Evolutionary conservation across 768 basidiomycete genomes (phyloP).

Genomic region (Crepidotus variabilis): DNA sequence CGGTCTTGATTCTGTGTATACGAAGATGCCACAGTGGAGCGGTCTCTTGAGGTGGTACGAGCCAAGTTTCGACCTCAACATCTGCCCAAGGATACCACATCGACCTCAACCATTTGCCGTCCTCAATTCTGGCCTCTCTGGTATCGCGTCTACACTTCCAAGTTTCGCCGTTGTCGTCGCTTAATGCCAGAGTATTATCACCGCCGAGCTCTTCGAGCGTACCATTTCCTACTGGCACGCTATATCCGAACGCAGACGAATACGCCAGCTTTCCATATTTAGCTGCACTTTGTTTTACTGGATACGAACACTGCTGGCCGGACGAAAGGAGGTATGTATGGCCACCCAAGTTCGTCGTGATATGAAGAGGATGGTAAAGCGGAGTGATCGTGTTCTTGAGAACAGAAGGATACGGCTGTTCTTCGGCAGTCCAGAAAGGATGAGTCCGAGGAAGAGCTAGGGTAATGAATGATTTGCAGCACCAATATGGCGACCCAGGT

Average conservation of each 20-base stretch:
- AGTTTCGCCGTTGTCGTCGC: conserved; percentile 66
- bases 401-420: conserved; percentile 57
- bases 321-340: conserved; percentile 73
- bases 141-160: conserved; percentile 70
- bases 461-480: conserved; percentile 71
- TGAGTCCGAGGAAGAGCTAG: conserved; percentile 62
- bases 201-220: conserved; percentile 70
- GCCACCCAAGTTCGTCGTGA: conserved; percentile 56
- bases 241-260: conserved; percentile 75
- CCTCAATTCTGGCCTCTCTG: conserved; percentile 54
- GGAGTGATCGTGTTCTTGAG: conserved; percentile 45
- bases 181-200: conserved; percentile 68
- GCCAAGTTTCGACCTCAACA: conserved; percentile 72
- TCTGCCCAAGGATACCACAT: conserved; percentile 77
- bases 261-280: conserved; percentile 81
- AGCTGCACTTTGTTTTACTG: conserved; percentile 72
- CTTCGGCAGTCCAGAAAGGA: conserved; percentile 69
- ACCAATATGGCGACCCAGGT: conserved; percentile 78
- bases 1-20: conserved; percentile 57
- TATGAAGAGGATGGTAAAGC: conserved; percentile 63
- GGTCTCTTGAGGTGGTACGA: conserved; percentile 56
- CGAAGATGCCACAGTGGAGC: conserved; percentile 68
- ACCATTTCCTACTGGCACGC: conserved; percentile 62
- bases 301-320: conserved; percentile 77
- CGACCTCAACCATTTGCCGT: conserved; percentile 52